A percentile compares a stretch with the other conserved stretches of the same genome.
Evolutionary conservation across 164 flowering plant genomes (phyloP).

Genomic region (Cinnamomum micranthum): DNA sequence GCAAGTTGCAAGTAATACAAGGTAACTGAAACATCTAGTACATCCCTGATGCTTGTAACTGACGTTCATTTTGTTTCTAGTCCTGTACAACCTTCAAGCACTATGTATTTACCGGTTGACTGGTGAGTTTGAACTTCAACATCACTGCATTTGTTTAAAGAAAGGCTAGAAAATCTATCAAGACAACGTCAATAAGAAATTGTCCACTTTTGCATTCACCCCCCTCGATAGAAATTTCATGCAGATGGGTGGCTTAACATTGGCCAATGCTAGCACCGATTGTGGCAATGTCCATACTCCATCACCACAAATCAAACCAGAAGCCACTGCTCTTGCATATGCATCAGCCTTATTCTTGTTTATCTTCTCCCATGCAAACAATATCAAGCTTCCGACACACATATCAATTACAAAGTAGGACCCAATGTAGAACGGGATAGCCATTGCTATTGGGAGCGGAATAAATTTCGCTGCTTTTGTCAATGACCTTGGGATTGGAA

Average conservation of each 20-base stretch:
- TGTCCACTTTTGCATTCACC: constrained; percentile 29
- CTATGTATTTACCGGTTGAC: neutral
- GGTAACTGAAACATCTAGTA: no score
- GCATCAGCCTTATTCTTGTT: constrained; percentile 44
- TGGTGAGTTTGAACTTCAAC: neutral
- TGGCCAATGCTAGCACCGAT: constrained; percentile 35
- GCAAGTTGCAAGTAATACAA: no score
- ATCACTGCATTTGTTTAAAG: neutral
- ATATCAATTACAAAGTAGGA: constrained; percentile 45
- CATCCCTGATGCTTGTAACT: no score
- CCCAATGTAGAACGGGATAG: constrained; percentile 50
- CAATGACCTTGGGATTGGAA: constrained; percentile 52
- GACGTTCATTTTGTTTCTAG: no score
- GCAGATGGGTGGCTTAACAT: constrained; percentile 43
- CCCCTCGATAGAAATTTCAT: constrained; percentile 36
- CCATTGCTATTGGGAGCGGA: constrained; percentile 56
- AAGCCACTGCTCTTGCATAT: constrained; percentile 49
- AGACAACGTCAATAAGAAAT: constrained; percentile 17
- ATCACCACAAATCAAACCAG: constrained; percentile 57
- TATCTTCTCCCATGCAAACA: constrained; percentile 30
- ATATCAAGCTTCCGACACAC: constrained; percentile 50
- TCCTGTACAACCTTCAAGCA: no score
- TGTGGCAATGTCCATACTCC: constrained; percentile 52
- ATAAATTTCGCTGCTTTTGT: constrained; percentile 28
- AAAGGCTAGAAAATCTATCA: neutral